Base-by-base conservation (phyloP, 2,329 filamentous ascomycete species). In the Penicillium aurantiogriseum region DNA sequence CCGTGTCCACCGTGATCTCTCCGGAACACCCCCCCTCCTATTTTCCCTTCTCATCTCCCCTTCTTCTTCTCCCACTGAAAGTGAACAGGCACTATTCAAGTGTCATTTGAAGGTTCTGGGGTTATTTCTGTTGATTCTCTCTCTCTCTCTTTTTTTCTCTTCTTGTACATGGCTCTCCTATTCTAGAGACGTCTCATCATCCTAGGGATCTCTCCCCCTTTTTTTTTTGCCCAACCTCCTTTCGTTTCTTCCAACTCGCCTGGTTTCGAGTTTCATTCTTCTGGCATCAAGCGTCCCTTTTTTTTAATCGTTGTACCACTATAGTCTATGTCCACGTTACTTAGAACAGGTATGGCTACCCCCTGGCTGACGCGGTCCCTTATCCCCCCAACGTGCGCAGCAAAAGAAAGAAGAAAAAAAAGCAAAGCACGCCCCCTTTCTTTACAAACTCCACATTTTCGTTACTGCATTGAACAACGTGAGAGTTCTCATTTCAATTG, bases 81-180 rank as follows among this genome's bases (percentile, higher is more conserved):
- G 43, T 55, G 49, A 66, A 65, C 67, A 45, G 43, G n/a, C 43
- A 62, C 69, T 39, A 60, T 69, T 64, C 64, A 63, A 63, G 74
- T 63, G 63, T 65, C 64, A 51, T 68, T 64, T 63, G 56, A 58
- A 60, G 66, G 66, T 69, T 67, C 63, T 68, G 64, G 68, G 59
- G 57, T 60, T 62, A 56, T 56, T 56, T 50, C 33, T 21, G 51
- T 27, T 46, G 23, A 29, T 39, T 33, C 31, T 44, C 29, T 61
- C 62, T 59, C 59, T 60, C 54, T 51, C 5, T 33, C 6, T 49
- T 51, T 56, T 31, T 57, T 58, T 60, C 9, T 29, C 9, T 11
- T 63, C 62, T 65, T 69, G 67, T 73, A 72, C 63, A 72, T 74
- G 69, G 69, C 66, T 68, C 63, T 63, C 64, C 58, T 60, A 59